Percentiles rank a stretch among this genome's conserved stretches.
phyloP scores from a whole-genome alignment of 2,329 filamentous ascomycete genomes.

The Claviceps humidiphila region DNA sequence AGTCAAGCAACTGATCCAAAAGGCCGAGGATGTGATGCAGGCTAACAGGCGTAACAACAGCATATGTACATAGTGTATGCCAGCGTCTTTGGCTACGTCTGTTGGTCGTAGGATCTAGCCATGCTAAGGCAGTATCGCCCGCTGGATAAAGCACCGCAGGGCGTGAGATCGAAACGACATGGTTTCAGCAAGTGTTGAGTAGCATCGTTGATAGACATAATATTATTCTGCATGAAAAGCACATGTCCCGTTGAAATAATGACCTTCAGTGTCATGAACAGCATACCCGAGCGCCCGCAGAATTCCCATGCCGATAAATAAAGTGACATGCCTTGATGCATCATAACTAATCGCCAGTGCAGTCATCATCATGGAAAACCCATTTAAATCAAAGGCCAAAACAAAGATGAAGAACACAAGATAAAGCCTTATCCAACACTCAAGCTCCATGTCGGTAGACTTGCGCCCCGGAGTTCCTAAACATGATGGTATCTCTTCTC shows the following conservation, averaged over 20 bases:
- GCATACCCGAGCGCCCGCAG: neutral
- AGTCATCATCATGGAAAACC: neutral
- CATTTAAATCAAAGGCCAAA: neutral
- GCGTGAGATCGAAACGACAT: too few species aligned
- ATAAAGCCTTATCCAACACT: constrained; percentile 3
- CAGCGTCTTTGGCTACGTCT: too few species aligned
- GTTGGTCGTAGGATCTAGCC: too few species aligned
- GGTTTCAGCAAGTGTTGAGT: too few species aligned
- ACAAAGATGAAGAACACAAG: neutral
- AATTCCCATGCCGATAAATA: neutral
- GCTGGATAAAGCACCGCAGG: too few species aligned
- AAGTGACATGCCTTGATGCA: neutral
- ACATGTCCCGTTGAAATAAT: neutral
- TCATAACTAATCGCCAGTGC: neutral
- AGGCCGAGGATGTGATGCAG: too few species aligned
- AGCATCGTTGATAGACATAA: too few species aligned
- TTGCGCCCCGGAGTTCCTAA: constrained; percentile 62
- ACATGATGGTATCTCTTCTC: constrained; percentile 73
- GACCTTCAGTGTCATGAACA: neutral
- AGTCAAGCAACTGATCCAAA: too few species aligned
- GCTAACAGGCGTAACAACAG: too few species aligned
- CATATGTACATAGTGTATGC: too few species aligned
- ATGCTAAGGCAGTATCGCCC: too few species aligned
- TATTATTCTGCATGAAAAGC: neutral
- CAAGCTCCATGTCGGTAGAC: constrained; percentile 61